Evolutionary conservation across 805 yeast species (phyloP).

Genomic region (Candida rishiriensis): DNA sequence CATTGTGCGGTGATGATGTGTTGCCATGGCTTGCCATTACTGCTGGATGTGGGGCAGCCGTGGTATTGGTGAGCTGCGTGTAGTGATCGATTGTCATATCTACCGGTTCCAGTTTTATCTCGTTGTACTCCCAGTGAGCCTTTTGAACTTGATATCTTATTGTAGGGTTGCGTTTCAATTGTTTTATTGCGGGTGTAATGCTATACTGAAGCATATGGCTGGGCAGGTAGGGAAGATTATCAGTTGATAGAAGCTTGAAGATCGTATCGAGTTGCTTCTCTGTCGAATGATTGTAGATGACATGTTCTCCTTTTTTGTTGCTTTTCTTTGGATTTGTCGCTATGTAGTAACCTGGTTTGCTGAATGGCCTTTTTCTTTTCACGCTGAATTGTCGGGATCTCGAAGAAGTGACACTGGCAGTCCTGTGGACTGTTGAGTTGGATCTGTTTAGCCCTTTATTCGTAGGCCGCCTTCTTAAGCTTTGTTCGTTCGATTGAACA

Average conservation of each 20-base stretch:
- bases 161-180: constrained; percentile 19
- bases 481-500: not conserved
- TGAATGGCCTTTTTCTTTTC: constrained; percentile 9
- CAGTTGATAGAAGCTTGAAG: constrained; percentile 12
- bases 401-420: constrained; percentile 2
- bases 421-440: constrained; percentile 3
- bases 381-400: constrained; percentile 1
- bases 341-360: constrained; percentile 9
- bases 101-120: constrained; percentile 13
- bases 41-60: too few relatives aligned
- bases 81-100: constrained; percentile 12
- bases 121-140: constrained; percentile 5
- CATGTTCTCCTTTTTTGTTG: not conserved
- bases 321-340: constrained; percentile 2
- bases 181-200: constrained; percentile 8
- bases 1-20: not conserved
- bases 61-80: too few relatives aligned
- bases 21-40: too few relatives aligned
- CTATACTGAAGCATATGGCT: constrained; percentile 17
- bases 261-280: constrained; percentile 13
- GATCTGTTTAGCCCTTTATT: not conserved
- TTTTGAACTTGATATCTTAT: constrained; percentile 17
- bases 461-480: too few relatives aligned
- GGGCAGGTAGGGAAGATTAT: constrained; percentile 12
- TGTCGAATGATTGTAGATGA: constrained; percentile 3